Conservation (phyloP, 2,329 filamentous ascomycete genomes). For the Phyllosticta citribraziliensis region DNA sequence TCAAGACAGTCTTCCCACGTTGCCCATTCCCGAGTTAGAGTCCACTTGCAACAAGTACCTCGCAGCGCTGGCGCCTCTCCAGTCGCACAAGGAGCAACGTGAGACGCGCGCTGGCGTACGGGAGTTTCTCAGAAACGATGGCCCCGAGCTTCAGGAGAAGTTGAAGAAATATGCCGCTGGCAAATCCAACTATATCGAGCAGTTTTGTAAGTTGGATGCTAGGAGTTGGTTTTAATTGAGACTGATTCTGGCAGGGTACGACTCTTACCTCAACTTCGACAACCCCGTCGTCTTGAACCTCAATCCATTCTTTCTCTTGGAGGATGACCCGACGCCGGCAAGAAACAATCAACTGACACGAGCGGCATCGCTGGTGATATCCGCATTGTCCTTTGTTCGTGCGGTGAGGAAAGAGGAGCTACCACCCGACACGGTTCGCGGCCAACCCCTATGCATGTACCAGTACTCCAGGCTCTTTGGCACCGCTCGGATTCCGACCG, state of each 20-base stretch:
- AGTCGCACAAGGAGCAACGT: slow-evolving; percentile 68
- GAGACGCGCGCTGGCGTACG: slow-evolving; percentile 72
- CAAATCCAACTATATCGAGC: slow-evolving; percentile 94
- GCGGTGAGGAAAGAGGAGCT: slow-evolving; percentile 90
- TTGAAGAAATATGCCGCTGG: slow-evolving; percentile 82
- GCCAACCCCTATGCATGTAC: slow-evolving; percentile 90
- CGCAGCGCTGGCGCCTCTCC: slow-evolving; percentile 67
- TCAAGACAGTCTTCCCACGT: slow-evolving; percentile 80
- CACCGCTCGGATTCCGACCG: slow-evolving; percentile 86
- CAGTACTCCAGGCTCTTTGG: slow-evolving; percentile 94
- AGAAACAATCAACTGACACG: slow-evolving; percentile 94
- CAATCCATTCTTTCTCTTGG: slow-evolving; percentile 94
- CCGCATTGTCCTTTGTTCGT: slow-evolving; percentile 81
- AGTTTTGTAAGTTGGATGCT: slow-evolving; percentile 69
- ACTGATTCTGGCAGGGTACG: slow-evolving; percentile 61
- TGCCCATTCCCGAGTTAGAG: slow-evolving; percentile 86
- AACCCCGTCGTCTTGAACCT: slow-evolving; percentile 95
- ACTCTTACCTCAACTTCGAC: slow-evolving; percentile 96
- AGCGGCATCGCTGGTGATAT: slow-evolving; percentile 83
- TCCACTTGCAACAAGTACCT: slow-evolving; percentile 71
- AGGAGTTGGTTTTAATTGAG: background rate
- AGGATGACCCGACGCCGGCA: slow-evolving; percentile 93
- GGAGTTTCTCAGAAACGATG: slow-evolving; percentile 74
- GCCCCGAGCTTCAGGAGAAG: slow-evolving; percentile 76
- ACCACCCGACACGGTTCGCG: slow-evolving; percentile 75